phyloP scores from a whole-genome alignment of 148 eudicot species.

The Dianthus caryophyllus region DNA sequence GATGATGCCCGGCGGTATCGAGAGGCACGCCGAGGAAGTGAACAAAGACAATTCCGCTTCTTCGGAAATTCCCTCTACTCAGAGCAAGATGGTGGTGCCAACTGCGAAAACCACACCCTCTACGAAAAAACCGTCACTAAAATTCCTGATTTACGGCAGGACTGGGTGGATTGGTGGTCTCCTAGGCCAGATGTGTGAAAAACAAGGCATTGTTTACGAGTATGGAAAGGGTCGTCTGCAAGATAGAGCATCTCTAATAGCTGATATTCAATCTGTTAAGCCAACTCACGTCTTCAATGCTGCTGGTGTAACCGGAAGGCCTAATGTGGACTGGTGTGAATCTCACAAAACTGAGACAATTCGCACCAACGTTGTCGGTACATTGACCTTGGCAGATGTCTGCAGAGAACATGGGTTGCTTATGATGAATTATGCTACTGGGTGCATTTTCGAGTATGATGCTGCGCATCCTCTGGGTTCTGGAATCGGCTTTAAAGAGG shows the following conservation, averaged over 20 bases:
- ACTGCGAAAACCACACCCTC: conserved; percentile 22
- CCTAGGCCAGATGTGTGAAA: conserved; percentile 60
- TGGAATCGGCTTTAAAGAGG: conserved; percentile 70
- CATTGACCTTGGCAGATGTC: conserved; percentile 60
- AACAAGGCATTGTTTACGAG: conserved; percentile 59
- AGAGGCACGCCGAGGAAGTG: conserved; percentile 48
- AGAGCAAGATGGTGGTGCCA: conserved; percentile 36
- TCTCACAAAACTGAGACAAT: conserved; percentile 59
- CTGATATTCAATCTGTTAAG: conserved; percentile 50
- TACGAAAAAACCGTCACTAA: conserved; percentile 31
- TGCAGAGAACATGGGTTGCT: conserved; percentile 59
- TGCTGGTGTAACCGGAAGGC: conserved; percentile 64
- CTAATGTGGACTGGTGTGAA: conserved; percentile 82
- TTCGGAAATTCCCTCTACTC: conserved; percentile 27
- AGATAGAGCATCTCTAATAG: conserved; percentile 40
- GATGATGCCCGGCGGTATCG: conserved; percentile 71
- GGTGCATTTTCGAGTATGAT: conserved; percentile 69
- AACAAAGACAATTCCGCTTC: conserved; percentile 41
- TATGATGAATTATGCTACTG: conserved; percentile 61
- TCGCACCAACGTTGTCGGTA: conserved; percentile 57
- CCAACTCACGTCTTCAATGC: conserved; percentile 78
- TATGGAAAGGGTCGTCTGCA: conserved; percentile 69
- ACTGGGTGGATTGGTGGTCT: conserved; percentile 74
- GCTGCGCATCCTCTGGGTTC: conserved; percentile 55
- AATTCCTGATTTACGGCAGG: conserved; percentile 60